Evolutionary conservation across 2,329 filamentous ascomycete species (phyloP).

Genomic region (Pezicula carpinea): DNA sequence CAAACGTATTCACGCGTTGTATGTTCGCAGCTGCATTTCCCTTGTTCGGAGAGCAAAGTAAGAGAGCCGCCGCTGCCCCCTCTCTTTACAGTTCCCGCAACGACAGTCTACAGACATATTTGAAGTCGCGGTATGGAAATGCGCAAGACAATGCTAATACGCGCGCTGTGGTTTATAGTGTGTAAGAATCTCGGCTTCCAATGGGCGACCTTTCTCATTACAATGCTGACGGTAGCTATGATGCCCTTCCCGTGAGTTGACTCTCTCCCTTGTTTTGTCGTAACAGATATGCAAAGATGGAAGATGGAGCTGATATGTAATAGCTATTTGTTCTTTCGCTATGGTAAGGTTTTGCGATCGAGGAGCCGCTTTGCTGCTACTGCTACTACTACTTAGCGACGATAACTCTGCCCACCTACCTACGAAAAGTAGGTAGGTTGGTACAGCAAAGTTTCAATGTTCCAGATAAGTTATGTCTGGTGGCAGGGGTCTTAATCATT

Average conservation of each 20-base stretch:
- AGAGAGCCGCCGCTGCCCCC: too few relatives aligned
- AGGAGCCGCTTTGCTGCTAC: slow-evolving; percentile 49
- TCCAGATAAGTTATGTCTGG: too few relatives aligned
- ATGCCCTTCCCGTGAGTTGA: slow-evolving; percentile 49
- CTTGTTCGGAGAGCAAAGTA: slow-evolving; percentile 60
- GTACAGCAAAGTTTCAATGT: too few relatives aligned
- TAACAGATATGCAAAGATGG: too few relatives aligned
- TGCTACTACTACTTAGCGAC: too few relatives aligned
- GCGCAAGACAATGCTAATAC: background rate
- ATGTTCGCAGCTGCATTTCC: slow-evolving; percentile 78
- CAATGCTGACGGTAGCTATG: slow-evolving; percentile 54
- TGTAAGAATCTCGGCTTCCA: slow-evolving; percentile 53
- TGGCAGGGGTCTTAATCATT: too few relatives aligned
- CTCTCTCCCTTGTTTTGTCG: too few relatives aligned
- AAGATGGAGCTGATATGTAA: too few relatives aligned
- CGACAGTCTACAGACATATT: too few relatives aligned
- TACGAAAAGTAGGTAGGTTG: too few relatives aligned
- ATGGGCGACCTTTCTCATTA: slow-evolving; percentile 60
- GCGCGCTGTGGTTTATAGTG: background rate
- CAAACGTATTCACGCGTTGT: slow-evolving; percentile 72
- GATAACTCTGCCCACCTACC: too few relatives aligned
- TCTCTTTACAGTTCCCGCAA: too few relatives aligned
- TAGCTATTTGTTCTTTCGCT: slow-evolving; percentile 56
- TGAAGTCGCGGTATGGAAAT: background rate
- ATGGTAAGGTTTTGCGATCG: slow-evolving; percentile 48